These are phyloP conservation scores for Symbiodinium natans DNA, from an alignment of 73 alveolate genomes.

Conservation along the genomic window DNA sequence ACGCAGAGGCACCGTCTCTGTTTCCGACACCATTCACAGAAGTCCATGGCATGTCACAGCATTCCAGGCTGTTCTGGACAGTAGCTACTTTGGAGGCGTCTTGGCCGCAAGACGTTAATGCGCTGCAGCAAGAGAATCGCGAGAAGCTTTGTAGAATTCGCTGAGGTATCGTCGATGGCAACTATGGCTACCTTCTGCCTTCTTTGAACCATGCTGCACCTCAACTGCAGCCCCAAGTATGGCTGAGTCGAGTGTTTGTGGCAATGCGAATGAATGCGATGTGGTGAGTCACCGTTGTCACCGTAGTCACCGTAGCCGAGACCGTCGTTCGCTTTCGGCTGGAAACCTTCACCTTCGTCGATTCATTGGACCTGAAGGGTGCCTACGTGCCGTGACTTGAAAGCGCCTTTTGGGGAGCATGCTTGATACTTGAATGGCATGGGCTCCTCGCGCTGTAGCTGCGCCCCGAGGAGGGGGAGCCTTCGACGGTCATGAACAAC, in stretches of 20 bases:
- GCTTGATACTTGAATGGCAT: no score
- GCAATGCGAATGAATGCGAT: background rate
- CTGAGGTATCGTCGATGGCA: conserved; percentile 1
- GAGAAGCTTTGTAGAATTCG: background rate
- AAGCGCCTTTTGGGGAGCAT: no score
- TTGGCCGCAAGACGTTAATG: background rate
- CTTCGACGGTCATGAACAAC: background rate
- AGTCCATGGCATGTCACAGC: background rate
- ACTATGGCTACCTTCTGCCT: background rate
- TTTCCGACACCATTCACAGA: no score
- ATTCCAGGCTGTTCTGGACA: background rate
- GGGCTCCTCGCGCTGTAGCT: no score
- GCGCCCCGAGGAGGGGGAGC: background rate
- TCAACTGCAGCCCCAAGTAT: background rate
- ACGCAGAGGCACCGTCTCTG: no score
- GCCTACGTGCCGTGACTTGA: background rate
- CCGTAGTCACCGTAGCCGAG: background rate
- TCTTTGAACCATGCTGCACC: background rate
- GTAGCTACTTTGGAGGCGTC: background rate
- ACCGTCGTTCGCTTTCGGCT: background rate
- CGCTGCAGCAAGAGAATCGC: no score
- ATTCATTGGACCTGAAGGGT: background rate
- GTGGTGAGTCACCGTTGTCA: background rate
- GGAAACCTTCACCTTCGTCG: conserved; percentile 1
- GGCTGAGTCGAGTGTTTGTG: background rate